phyloP scores from a whole-genome alignment of 352 stramenopile species.

The Globisporangium abappressorium region DNA sequence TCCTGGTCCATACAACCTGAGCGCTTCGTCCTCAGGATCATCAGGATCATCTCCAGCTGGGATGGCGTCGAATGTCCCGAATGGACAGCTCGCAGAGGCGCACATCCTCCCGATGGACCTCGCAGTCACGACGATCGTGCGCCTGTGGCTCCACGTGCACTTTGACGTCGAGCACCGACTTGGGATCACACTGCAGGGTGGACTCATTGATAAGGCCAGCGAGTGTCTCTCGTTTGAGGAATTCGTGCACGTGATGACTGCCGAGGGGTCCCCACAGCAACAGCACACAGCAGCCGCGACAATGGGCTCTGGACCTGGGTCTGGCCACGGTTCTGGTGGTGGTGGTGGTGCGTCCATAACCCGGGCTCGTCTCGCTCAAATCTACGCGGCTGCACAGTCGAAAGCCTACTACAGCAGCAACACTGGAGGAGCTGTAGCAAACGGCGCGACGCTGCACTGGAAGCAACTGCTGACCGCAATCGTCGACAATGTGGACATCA shows the following conservation, averaged over 20 bases:
- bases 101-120: slow-evolving; percentile 34
- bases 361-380: slow-evolving; percentile 25
- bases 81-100: slow-evolving; percentile 30
- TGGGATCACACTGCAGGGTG: slow-evolving; percentile 27
- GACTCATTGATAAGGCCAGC: background rate
- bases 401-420: background rate
- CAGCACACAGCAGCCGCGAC: background rate
- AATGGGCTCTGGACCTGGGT: background rate
- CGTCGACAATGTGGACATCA: slow-evolving; percentile 33
- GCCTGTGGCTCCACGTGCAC: slow-evolving; percentile 31
- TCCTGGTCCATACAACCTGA: slow-evolving; percentile 25
- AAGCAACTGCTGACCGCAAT: slow-evolving; percentile 24
- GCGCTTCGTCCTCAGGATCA: background rate
- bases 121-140: slow-evolving; percentile 28
- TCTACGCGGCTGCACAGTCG: slow-evolving; percentile 20
- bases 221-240: slow-evolving; percentile 33
- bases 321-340: background rate
- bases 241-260: slow-evolving; percentile 36
- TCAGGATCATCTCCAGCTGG: background rate
- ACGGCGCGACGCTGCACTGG: slow-evolving; percentile 16
- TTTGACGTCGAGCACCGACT: slow-evolving; percentile 22
- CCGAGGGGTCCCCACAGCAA: background rate
- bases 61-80: slow-evolving; percentile 10
- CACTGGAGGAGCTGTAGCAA: background rate
- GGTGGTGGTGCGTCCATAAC: slow-evolving; percentile 12